Evolutionary conservation across 2,329 filamentous ascomycete species (phyloP).

Genomic region (Pseudonectria buxi): DNA sequence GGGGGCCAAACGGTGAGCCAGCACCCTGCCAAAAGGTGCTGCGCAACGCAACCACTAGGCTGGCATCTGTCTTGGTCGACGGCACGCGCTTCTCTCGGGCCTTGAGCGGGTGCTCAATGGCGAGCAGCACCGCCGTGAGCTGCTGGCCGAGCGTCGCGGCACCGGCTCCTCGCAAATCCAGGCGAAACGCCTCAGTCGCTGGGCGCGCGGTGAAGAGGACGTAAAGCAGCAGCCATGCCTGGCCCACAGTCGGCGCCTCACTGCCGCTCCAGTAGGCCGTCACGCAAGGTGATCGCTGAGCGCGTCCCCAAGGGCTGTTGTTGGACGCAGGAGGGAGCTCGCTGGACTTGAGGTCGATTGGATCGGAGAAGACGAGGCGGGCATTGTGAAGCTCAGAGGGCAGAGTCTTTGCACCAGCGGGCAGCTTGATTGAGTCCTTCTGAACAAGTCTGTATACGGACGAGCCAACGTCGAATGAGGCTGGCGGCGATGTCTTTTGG

Average conservation of each 20-base stretch:
- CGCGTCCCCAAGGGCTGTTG: conserved; percentile 51
- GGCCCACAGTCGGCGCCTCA: conserved; percentile 38
- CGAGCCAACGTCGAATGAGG: conserved; percentile 8
- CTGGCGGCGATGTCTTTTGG: conserved; percentile 23
- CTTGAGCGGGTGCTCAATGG: conserved; percentile 40
- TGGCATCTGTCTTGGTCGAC: conserved; percentile 19
- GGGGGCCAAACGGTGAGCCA: conserved; percentile 58
- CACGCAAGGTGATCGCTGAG: conserved; percentile 45
- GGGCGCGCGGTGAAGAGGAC: conserved; percentile 45
- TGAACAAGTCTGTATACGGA: conserved; percentile 31
- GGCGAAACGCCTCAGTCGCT: conserved; percentile 41
- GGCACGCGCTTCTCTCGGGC: conserved; percentile 23
- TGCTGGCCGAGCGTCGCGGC: conserved; percentile 31
- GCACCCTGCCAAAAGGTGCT: conserved; percentile 65
- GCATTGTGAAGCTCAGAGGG: conserved; percentile 27
- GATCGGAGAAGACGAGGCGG: conserved; percentile 38
- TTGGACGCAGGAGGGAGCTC: conserved; percentile 43
- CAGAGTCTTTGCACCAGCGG: conserved; percentile 19
- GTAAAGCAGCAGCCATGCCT: conserved; percentile 48
- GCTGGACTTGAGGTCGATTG: conserved; percentile 40
- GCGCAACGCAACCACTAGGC: conserved; percentile 39
- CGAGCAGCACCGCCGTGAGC: conserved; percentile 41
- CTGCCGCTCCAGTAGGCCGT: conserved; percentile 36
- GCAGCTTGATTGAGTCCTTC: conserved; percentile 11
- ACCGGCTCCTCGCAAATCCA: conserved; percentile 35